A percentile compares a stretch with the other conserved stretches of the same genome.
Conservation (phyloP, 2,329 filamentous ascomycete species). For the Gremmenia infestans region DNA sequence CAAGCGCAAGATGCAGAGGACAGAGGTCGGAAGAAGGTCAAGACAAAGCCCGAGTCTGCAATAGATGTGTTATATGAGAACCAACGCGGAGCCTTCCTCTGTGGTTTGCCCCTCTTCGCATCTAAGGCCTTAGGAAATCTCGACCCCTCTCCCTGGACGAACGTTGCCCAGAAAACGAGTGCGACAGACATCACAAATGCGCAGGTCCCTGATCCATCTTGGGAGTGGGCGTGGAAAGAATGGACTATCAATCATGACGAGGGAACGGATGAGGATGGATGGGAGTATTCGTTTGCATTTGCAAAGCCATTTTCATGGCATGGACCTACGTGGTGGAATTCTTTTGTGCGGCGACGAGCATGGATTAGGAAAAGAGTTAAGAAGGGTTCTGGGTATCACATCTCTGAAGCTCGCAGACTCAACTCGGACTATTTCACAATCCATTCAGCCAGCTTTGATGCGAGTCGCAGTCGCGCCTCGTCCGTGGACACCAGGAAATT, state of each 20-base stretch:
- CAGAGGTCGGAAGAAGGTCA: constrained; percentile 15
- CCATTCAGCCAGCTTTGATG: constrained; percentile 45
- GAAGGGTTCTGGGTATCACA: constrained; percentile 40
- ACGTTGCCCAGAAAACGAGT: constrained; percentile 54
- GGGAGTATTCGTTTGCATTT: constrained; percentile 95
- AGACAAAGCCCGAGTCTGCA: constrained; percentile 43
- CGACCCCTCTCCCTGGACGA: constrained; percentile 86
- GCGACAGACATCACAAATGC: constrained; percentile 73
- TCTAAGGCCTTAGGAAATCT: constrained; percentile 77
- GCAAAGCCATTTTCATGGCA: constrained; percentile 75
- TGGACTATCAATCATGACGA: constrained; percentile 68
- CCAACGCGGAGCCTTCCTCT: constrained; percentile 84
- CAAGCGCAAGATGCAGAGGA: constrained; percentile 3
- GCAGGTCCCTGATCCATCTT: constrained; percentile 88
- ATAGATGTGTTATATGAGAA: constrained; percentile 95
- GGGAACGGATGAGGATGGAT: constrained; percentile 82
- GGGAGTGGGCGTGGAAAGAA: constrained; percentile 78
- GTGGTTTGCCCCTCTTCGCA: constrained; percentile 86
- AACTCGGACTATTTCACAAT: constrained; percentile 78
- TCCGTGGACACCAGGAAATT: constrained; percentile 14
- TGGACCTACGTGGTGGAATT: constrained; percentile 85
- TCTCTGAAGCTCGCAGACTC: constrained; percentile 56
- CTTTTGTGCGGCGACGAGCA: constrained; percentile 82
- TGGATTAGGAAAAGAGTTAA: constrained; percentile 82
- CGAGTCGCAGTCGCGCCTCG: constrained; percentile 37